phyloP scores from a whole-genome alignment of 805 yeast species.

The Debaryomyces maramus region DNA sequence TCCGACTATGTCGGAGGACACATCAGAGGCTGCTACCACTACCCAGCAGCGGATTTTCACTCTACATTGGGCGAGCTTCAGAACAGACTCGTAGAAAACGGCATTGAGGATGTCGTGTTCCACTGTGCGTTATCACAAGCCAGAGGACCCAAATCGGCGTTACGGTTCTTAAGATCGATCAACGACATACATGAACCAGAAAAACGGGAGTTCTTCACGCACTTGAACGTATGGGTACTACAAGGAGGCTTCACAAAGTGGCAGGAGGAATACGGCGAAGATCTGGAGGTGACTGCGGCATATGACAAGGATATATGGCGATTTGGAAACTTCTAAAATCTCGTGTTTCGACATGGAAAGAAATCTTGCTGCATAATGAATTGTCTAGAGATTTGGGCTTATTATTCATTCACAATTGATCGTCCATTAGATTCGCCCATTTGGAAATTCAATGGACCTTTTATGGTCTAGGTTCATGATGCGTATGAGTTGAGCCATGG shows the following conservation, averaged over 20 bases:
- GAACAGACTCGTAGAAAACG: conserved; percentile 28
- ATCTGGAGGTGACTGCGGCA: conserved; percentile 57
- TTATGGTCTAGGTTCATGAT: no score
- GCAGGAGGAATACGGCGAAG: conserved; percentile 76
- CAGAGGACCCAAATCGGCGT: conserved; percentile 86
- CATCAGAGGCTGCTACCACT: conserved; percentile 53
- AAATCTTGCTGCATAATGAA: no score
- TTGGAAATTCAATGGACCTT: no score
- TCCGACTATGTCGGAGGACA: conserved; percentile 81
- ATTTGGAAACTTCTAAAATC: conserved; percentile 10
- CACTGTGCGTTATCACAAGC: conserved; percentile 92
- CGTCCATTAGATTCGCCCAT: no score
- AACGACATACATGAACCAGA: conserved; percentile 29
- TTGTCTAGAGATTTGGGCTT: no score
- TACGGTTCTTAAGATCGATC: conserved; percentile 53
- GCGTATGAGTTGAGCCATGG: no score
- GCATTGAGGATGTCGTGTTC: conserved; percentile 62
- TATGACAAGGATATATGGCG: conserved; percentile 39
- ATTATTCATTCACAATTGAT: no score
- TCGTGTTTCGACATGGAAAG: no score
- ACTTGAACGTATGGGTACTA: conserved; percentile 64
- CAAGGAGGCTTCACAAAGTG: conserved; percentile 85
- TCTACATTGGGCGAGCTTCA: conserved; percentile 39
- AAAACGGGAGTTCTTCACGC: conserved; percentile 21
- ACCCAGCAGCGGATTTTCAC: conserved; percentile 51